phyloP scores from a whole-genome alignment of 768 basidiomycete genomes.

The Termitomyces sp. region DNA sequence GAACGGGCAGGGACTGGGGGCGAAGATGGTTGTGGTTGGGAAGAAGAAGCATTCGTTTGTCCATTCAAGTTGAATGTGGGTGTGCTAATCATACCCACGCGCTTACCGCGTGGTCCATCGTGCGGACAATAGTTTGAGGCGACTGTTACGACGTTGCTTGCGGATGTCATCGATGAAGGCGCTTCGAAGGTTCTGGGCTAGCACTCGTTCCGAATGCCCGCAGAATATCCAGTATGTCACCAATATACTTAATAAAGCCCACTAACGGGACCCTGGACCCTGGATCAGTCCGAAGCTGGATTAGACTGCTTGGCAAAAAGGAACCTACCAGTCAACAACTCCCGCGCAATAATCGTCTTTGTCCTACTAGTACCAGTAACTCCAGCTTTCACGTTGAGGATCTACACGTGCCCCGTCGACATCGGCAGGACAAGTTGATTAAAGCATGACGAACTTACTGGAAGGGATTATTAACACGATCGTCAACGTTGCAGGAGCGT shows the following conservation, averaged over 20 bases:
- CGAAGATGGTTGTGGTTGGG: constrained; percentile 23
- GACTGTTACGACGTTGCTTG: constrained; percentile 6
- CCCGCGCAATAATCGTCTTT: background rate
- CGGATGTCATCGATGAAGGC: constrained; percentile 12
- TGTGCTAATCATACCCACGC: constrained; percentile 38
- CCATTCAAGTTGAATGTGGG: constrained; percentile 26
- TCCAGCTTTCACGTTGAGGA: background rate
- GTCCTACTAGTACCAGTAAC: background rate
- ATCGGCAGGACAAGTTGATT: background rate
- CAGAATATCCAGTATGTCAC: constrained; percentile 9
- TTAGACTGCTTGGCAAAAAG: background rate
- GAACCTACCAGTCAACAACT: background rate
- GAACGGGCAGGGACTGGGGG: constrained; percentile 33
- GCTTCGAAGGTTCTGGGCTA: constrained; percentile 8
- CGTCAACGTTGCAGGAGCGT: background rate
- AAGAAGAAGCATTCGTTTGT: constrained; percentile 20
- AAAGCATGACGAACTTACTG: constrained; percentile 2
- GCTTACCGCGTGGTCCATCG: constrained; percentile 37
- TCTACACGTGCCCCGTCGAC: background rate
- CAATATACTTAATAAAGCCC: background rate
- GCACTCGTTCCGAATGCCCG: constrained; percentile 4
- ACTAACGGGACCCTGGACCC: background rate
- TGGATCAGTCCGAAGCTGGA: constrained; percentile 5
- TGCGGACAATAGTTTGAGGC: background rate
- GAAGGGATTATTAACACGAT: background rate